Evolutionary conservation across 306 rosid species (phyloP), one percentile per base, ranked within the genome.

Genomic region (Citrullus amarus): DNA sequence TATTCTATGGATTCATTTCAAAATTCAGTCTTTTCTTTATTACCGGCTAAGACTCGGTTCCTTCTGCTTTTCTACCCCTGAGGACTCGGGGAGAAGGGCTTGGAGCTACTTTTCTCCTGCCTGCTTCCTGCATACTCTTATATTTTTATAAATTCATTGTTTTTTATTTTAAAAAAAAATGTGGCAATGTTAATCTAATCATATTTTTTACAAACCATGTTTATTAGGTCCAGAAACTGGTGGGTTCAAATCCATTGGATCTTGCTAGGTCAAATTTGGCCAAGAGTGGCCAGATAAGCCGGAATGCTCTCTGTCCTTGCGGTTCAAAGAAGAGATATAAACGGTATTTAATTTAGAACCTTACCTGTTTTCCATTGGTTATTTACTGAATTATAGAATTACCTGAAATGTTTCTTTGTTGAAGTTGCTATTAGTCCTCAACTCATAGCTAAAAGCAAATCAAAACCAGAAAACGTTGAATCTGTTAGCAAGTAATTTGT

Each of bases 311-410:
- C 69, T 92, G 98, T 80, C 97, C 98, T 14, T 95, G 98, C 84
- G 97, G 97, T 80, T 95, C 97, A 28, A 95, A 92, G 87, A 95
- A 92, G 90, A 87, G 89, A 89, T 92, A 92, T 81, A 95, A 95
- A 86, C 76, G 98, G 98, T 95, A 85, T 58, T 70, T 69, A 68
- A 41, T 32, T 32, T 55, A 17, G 65, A 75, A 75, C 59, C 38
- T 14, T 70, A 70, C 36, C 13, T 44, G 17, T 68, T 25, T 70
- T 46, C 57, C 77, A 11, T 28, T 25, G 59, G 4, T 44, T 71
- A 30, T 46, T 44, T 30, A 72, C 28, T 72, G 60, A 72, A 50
- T 72, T 28, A 1, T 10, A 44, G 59, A 14, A 28, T 43, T 13
- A 46, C 38, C 8, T 50, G 6, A 50, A 71, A 28, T 72, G 14